Conservation (phyloP, 2,329 filamentous ascomycete genomes). For the Graphilbum fragrans region DNA sequence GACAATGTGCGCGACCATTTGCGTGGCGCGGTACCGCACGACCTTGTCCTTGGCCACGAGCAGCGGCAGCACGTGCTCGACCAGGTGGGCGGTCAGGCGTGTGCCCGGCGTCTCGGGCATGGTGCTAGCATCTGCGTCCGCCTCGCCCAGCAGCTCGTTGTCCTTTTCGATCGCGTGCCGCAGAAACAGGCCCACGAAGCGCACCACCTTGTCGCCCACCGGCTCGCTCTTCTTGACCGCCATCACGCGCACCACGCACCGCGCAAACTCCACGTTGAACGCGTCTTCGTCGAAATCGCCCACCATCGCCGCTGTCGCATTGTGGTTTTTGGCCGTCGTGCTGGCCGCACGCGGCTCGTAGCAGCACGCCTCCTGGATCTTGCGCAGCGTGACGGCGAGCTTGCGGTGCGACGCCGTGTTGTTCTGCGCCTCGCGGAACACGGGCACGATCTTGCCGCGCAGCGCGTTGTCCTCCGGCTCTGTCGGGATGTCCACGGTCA, state of each 20-base stretch:
- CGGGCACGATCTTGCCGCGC: slow-evolving; percentile 58
- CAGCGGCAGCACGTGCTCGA: slow-evolving; percentile 64
- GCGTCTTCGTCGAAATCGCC: slow-evolving; percentile 71
- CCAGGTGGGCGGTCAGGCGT: slow-evolving; percentile 61
- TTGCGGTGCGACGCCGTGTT: slow-evolving; percentile 87
- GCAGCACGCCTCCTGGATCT: slow-evolving; percentile 78
- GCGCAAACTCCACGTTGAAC: slow-evolving; percentile 75
- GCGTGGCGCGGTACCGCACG: slow-evolving; percentile 78
- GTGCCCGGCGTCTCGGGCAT: slow-evolving; percentile 76
- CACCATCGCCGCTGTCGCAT: slow-evolving; percentile 21
- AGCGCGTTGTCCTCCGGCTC: slow-evolving; percentile 61
- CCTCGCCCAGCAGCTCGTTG: slow-evolving; percentile 52
- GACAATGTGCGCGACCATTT: slow-evolving; percentile 81
- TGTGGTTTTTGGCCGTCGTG: slow-evolving; percentile 51
- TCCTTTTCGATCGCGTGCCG: slow-evolving; percentile 60
- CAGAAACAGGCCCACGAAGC: slow-evolving; percentile 81
- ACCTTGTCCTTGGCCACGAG: slow-evolving; percentile 83
- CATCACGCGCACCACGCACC: slow-evolving; percentile 73
- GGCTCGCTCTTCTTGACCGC: slow-evolving; percentile 84
- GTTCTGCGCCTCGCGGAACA: slow-evolving; percentile 74
- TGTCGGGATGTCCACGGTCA: slow-evolving; percentile 44
- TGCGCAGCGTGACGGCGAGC: slow-evolving; percentile 73
- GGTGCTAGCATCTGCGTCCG: slow-evolving; percentile 56
- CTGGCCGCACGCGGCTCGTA: slow-evolving; percentile 41
- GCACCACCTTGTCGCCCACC: slow-evolving; percentile 73